These are phyloP conservation scores for Zizania latifolia DNA, from an alignment of 176 grass and related monocot genomes.

Conservation along the genomic window DNA sequence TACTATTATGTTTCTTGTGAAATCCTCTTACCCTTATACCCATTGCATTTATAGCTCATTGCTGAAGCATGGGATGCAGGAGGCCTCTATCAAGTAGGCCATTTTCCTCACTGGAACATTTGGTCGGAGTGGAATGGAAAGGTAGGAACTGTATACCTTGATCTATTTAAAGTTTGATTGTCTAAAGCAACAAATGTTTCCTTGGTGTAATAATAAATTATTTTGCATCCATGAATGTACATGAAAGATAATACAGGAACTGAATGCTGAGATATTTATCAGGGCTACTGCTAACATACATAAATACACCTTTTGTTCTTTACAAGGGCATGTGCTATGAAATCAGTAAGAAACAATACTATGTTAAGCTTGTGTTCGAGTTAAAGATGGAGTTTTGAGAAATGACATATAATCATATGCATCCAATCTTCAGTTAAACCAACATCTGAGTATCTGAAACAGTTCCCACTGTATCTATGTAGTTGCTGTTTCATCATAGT, in stretches of 20 bases:
- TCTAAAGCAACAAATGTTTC: neutral
- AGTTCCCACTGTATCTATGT: neutral
- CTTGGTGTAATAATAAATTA: neutral
- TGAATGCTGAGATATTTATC: neutral
- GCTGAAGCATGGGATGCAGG: slow-evolving; percentile 99
- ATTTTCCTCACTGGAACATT: slow-evolving; percentile 84
- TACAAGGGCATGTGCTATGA: neutral
- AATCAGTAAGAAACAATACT: neutral
- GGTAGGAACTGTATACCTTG: slow-evolving; percentile 40
- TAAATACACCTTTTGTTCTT: neutral
- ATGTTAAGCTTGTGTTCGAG: slow-evolving; percentile 7
- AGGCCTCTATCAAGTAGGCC: slow-evolving; percentile 96
- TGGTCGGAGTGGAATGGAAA: slow-evolving; percentile 99
- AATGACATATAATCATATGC: neutral
- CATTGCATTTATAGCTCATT: slow-evolving; percentile 62
- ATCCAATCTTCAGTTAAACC: slow-evolving; percentile 15
- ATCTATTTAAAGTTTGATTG: slow-evolving; percentile 2
- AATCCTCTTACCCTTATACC: slow-evolving; percentile 14
- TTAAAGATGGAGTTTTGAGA: neutral
- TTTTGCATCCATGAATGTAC: neutral
- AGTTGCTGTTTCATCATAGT: slow-evolving; percentile 2
- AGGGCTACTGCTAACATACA: neutral
- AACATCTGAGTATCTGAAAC: neutral
- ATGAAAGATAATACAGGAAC: neutral
- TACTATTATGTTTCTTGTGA: neutral